A percentile compares a stretch with the other conserved stretches of the same genome.
Conservation (phyloP, 148 eudicot species). For the Gaultheria prostrata region DNA sequence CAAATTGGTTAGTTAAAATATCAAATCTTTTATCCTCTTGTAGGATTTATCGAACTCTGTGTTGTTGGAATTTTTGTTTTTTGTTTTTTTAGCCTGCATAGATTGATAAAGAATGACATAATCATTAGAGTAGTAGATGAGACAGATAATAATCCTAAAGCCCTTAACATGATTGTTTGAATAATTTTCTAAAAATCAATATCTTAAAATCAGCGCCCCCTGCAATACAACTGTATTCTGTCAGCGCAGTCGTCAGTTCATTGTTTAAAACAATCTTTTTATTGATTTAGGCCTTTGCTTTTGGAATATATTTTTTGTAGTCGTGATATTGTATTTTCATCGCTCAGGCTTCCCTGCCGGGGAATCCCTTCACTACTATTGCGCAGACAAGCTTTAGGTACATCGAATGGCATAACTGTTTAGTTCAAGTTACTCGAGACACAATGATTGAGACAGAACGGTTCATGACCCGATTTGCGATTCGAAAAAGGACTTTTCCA, state of each 20-base stretch:
- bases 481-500: not conserved
- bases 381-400: too few relatives aligned
- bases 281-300: not conserved
- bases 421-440: not conserved
- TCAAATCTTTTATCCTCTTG: not conserved
- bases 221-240: not conserved
- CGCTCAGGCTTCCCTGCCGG: too few relatives aligned
- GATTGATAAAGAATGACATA: not conserved
- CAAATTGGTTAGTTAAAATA: not conserved
- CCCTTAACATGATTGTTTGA: not conserved
- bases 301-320: not conserved
- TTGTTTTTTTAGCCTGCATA: not conserved
- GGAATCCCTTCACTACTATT: too few relatives aligned
- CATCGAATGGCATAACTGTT: not conserved
- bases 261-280: not conserved
- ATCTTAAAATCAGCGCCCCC: not conserved
- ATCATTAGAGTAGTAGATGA: not conserved
- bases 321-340: too few relatives aligned
- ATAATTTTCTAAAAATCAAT: not conserved
- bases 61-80: not conserved
- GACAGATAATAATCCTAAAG: not conserved
- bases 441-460: not conserved
- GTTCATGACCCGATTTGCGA: not conserved
- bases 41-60: not conserved
- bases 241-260: not conserved